Evolutionary conservation across 2,329 filamentous ascomycete genomes (phyloP), one percentile per base, ranked within the genome.

Genomic region (Ophiostoma australiae): DNA sequence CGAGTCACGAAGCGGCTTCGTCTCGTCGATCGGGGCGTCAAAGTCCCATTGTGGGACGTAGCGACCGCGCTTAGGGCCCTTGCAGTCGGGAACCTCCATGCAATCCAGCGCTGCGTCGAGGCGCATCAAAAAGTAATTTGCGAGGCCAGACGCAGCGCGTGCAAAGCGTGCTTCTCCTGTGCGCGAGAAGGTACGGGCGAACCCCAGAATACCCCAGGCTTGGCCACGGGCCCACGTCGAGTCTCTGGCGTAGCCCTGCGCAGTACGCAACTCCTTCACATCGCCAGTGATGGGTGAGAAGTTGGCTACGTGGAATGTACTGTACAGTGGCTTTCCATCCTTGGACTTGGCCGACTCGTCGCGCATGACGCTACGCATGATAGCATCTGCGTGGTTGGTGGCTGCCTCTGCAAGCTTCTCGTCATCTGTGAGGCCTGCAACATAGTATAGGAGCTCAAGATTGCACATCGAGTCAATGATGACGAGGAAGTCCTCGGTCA

Each of bases 141-240:
- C 82, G 48, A 85, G 77, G 0, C 79, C 79, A 4, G 80, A 79
- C 0, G 85, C 81, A 0, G 83, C 82, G 0, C 81, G 75, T 0
- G 85, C 76, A 68, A 84, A 85, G 1, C 78, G 77, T 0, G 71
- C 27, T 0, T 84, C 80, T 13, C 80, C 80, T 0, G 84, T 85
- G 82, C 83, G 85, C 41, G 76, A 75, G 70, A 83, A 85, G 0
- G 82, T 81, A 72, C 85, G 83, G 0, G 83, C 79, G 68, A 84
- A 86, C 0, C 84, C 84, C 20, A 84, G 76, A 20, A 85, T 82
- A 0, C 79, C 80, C 84, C 84, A 86, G 0, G 83, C 83, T 70
- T 86, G 84, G 1, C 84, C 84, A 15, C 84, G 80, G 4, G 81
- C 79, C 84, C 84, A 86, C 0, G 82, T 85, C 0, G 83, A 85